These are phyloP conservation scores for Neofusicoccum sp. DNA, from an alignment of 2,329 filamentous ascomycete genomes.

Conservation along the genomic window DNA sequence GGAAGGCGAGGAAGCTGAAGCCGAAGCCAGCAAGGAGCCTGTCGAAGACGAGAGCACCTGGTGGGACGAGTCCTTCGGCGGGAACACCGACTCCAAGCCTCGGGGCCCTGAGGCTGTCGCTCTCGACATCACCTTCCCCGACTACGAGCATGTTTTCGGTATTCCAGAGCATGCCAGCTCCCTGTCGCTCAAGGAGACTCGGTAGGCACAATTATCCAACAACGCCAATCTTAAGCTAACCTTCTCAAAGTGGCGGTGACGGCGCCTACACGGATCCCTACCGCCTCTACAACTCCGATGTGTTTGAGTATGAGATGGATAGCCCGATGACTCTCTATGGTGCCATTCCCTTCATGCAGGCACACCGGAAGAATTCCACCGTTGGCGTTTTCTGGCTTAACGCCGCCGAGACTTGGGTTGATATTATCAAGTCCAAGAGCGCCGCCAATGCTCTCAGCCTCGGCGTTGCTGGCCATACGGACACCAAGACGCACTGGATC, in stretches of 20 bases:
- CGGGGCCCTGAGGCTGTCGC: conserved; percentile 88
- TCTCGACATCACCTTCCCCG: conserved; percentile 87
- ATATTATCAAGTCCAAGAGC: conserved; percentile 78
- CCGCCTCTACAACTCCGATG: conserved; percentile 91
- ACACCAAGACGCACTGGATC: conserved; percentile 93
- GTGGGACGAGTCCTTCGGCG: conserved; percentile 97
- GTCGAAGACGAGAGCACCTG: conserved; percentile 82
- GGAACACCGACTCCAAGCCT: conserved; percentile 94
- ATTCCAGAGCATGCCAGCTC: conserved; percentile 91
- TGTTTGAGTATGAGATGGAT: conserved; percentile 96
- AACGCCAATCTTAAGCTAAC: conserved; percentile 14
- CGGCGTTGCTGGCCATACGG: conserved; percentile 65
- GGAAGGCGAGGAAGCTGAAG: conserved; percentile 48
- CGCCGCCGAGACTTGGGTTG: conserved; percentile 94
- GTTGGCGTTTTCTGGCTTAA: conserved; percentile 98
- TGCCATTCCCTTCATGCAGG: conserved; percentile 97
- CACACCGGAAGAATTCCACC: conserved; percentile 87
- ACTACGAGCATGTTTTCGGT: conserved; percentile 89
- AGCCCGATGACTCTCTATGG: conserved; percentile 98
- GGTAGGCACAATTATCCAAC: conserved; percentile 42
- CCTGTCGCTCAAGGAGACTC: conserved; percentile 83
- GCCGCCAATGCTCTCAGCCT: conserved; percentile 74
- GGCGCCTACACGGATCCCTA: conserved; percentile 88
- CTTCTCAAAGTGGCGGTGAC: conserved; percentile 62
- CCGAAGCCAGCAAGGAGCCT: conserved; percentile 39